Conservation (phyloP, 768 basidiomycete species). For the Tricholoma flavovirens region DNA sequence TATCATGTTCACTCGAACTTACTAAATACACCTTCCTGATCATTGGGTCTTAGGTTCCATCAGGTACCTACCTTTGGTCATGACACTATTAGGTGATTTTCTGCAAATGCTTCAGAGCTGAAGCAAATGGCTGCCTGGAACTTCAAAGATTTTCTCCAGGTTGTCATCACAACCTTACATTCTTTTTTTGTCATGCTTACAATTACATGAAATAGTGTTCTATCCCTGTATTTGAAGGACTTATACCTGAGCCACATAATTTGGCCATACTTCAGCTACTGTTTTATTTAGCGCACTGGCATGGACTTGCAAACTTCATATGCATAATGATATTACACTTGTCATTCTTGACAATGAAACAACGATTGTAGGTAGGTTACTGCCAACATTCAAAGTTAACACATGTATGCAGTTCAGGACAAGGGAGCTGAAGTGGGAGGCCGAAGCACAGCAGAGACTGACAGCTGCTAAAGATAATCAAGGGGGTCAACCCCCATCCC, state of each 20-base stretch:
- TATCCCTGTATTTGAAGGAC: conserved; percentile 32
- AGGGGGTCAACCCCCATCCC: no score
- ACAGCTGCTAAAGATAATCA: no score
- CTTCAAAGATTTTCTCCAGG: conserved; percentile 26
- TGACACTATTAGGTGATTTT: conserved; percentile 24
- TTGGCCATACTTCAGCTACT: conserved; percentile 4
- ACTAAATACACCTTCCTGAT: neutral
- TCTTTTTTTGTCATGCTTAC: neutral
- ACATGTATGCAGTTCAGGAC: no score
- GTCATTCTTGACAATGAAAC: conserved; percentile 5
- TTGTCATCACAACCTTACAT: neutral
- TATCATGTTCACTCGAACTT: neutral
- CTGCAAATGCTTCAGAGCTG: conserved; percentile 19
- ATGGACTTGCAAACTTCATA: no score
- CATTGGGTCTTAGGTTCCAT: neutral
- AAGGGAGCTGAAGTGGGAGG: no score
- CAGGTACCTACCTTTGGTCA: no score
- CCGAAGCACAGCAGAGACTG: neutral
- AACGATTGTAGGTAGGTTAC: conserved; percentile 10
- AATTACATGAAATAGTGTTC: neutral
- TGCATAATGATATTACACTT: no score
- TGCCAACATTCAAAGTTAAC: conserved; percentile 18
- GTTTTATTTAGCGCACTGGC: no score
- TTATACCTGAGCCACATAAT: conserved; percentile 19
- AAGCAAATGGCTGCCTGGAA: conserved; percentile 24